Percentiles rank a stretch among this genome's conserved stretches.
These are phyloP conservation scores for Aspergillus carbonarius DNA, from an alignment of 2,329 filamentous ascomycete genomes.

Conservation along the genomic window DNA sequence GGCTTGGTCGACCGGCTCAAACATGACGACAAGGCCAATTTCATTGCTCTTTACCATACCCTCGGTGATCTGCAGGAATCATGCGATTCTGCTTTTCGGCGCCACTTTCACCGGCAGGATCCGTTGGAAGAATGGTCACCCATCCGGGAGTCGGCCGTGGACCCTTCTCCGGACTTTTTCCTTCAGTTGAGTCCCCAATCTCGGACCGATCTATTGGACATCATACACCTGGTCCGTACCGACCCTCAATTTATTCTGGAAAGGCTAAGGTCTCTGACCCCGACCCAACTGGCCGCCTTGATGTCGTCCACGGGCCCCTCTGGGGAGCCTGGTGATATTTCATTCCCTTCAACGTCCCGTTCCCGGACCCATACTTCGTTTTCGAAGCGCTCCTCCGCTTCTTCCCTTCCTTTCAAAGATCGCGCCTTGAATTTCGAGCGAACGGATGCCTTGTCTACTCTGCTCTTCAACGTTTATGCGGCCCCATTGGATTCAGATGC, in stretches of 20 bases:
- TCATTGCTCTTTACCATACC: slow-evolving; percentile 45
- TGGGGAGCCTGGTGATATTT: slow-evolving; percentile 80
- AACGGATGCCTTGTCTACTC: slow-evolving; percentile 78
- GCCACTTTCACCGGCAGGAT: slow-evolving; percentile 36
- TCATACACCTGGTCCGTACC: slow-evolving; percentile 77
- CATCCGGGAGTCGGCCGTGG: slow-evolving; percentile 40
- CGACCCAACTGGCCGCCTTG: slow-evolving; percentile 73
- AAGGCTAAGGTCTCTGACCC: slow-evolving; percentile 72
- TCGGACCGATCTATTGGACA: slow-evolving; percentile 72
- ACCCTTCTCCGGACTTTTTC: slow-evolving; percentile 40
- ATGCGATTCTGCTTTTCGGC: slow-evolving; percentile 37
- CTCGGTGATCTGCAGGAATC: slow-evolving; percentile 46
- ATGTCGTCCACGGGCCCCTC: slow-evolving; percentile 75
- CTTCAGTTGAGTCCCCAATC: slow-evolving; percentile 73
- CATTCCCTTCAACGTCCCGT: slow-evolving; percentile 66
- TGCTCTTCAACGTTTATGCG: slow-evolving; percentile 87
- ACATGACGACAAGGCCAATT: slow-evolving; percentile 46
- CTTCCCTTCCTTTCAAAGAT: slow-evolving; percentile 67
- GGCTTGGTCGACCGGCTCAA: slow-evolving; percentile 47
- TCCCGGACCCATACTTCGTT: slow-evolving; percentile 51
- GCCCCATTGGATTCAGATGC: slow-evolving; percentile 80
- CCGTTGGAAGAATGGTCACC: slow-evolving; percentile 31
- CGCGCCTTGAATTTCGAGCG: slow-evolving; percentile 84
- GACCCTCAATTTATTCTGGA: slow-evolving; percentile 86
- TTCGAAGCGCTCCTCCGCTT: slow-evolving; percentile 47